Percentiles rank a stretch among this genome's conserved stretches.
Conservation (phyloP, 1,284 basidiomycete genomes). For the Tilletia walkeri region DNA sequence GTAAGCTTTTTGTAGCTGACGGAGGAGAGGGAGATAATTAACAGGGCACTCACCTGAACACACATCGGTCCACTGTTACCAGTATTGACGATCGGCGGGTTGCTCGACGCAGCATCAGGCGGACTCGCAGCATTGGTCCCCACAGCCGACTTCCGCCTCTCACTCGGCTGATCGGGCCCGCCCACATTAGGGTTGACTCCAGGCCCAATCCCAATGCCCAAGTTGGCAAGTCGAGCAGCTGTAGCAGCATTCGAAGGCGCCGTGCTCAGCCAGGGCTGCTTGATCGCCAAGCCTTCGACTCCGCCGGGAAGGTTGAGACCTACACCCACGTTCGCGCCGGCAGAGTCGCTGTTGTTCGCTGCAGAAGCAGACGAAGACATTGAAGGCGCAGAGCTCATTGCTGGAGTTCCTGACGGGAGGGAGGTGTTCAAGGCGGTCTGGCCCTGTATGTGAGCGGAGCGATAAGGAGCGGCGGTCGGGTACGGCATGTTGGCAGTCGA, state of each 20-base stretch:
- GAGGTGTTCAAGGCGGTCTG: not conserved
- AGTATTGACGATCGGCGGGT: slow-evolving; percentile 68
- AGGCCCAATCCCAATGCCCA: slow-evolving; percentile 35
- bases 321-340: not conserved
- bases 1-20: not conserved
- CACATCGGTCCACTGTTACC: slow-evolving; percentile 80
- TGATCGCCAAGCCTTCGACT: slow-evolving; percentile 9
- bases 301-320: slow-evolving; percentile 11
- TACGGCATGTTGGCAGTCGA: not conserved
- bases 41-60: slow-evolving; percentile 52
- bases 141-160: slow-evolving; percentile 15
- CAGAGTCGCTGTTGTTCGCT: not conserved
- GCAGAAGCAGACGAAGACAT: not conserved
- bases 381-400: not conserved
- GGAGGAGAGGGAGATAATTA: not conserved
- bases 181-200: slow-evolving; percentile 41
- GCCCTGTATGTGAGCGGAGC: not conserved
- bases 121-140: slow-evolving; percentile 15
- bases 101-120: slow-evolving; percentile 23
- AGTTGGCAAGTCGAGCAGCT: slow-evolving; percentile 17
- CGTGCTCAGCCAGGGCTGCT: slow-evolving; percentile 16
- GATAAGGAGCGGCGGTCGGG: slow-evolving; percentile 4
- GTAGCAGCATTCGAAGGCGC: slow-evolving; percentile 19
- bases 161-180: not conserved
- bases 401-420: not conserved